These are phyloP conservation scores for Aspergillus pseudonomiae DNA, from an alignment of 2,329 filamentous ascomycete genomes.

Conservation along the genomic window DNA sequence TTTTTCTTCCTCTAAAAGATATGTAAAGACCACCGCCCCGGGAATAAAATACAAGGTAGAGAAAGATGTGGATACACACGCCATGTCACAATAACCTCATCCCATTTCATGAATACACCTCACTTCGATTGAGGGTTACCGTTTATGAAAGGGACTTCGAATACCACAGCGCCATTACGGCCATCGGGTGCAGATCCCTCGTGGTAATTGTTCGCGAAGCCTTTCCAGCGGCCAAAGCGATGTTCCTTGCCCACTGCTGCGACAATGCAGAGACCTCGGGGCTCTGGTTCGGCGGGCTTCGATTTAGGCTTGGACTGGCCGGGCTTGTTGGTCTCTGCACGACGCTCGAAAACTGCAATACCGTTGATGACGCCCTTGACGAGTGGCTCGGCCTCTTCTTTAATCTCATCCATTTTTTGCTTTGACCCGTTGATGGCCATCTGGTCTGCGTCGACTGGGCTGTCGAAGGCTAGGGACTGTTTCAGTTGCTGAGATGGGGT, in stretches of 20 bases:
- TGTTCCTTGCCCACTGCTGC: slow-evolving; percentile 87
- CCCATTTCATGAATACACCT: slow-evolving; percentile 6
- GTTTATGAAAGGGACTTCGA: slow-evolving; percentile 68
- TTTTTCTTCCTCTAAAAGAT: slow-evolving; percentile 9
- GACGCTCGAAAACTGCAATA: slow-evolving; percentile 82
- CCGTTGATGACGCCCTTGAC: slow-evolving; percentile 84
- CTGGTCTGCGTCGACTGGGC: slow-evolving; percentile 31
- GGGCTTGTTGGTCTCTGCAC: slow-evolving; percentile 43
- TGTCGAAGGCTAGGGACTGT: slow-evolving; percentile 34
- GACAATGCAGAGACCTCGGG: slow-evolving; percentile 73
- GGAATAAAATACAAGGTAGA: slow-evolving; percentile 13
- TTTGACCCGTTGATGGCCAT: slow-evolving; percentile 26
- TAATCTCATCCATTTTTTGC: slow-evolving; percentile 19
- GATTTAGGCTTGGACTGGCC: slow-evolving; percentile 26
- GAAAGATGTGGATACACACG: slow-evolving; percentile 12
- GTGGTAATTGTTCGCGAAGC: slow-evolving; percentile 42
- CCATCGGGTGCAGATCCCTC: slow-evolving; percentile 48
- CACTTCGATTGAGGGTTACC: slow-evolving; percentile 10
- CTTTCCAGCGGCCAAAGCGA: slow-evolving; percentile 79
- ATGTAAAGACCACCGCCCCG: slow-evolving; percentile 13
- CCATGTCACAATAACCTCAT: slow-evolving; percentile 8
- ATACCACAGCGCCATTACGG: slow-evolving; percentile 83
- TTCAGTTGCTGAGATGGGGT: slow-evolving; percentile 39
- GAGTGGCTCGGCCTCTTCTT: slow-evolving; percentile 34
- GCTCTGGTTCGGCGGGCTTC: slow-evolving; percentile 44